Percentiles rank a stretch among this genome's conserved stretches.
Conservation (phyloP, 2,329 filamentous ascomycete species). For the Hypoxylon sp. region DNA sequence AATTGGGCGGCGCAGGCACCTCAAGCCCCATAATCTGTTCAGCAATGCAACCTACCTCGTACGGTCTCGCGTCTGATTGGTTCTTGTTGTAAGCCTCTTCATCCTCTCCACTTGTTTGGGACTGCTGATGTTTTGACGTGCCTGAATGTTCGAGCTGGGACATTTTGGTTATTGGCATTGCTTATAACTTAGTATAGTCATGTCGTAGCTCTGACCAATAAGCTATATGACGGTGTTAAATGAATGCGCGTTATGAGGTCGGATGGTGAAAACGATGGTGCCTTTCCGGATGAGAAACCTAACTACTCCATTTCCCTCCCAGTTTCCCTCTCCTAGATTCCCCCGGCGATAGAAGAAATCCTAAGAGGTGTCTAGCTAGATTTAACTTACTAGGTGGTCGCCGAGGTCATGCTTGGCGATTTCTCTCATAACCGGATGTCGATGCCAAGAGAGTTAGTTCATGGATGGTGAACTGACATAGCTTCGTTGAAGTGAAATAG, state of each 20-base stretch:
- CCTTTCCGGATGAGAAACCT: not conserved
- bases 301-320: not conserved
- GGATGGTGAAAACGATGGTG: not conserved
- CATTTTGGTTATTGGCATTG: not conserved
- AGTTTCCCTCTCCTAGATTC: not conserved
- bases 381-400: not conserved
- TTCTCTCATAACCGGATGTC: not conserved
- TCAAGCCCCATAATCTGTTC: not conserved
- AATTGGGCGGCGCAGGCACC: not conserved
- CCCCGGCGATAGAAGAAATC: not conserved
- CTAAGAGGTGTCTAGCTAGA: not conserved
- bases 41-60: slow-evolving; percentile 3
- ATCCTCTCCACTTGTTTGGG: not conserved
- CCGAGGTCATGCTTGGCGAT: too few species aligned
- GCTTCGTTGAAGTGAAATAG: not conserved
- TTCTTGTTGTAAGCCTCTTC: not conserved
- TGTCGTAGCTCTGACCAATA: not conserved
- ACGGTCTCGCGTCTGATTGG: not conserved
- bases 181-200: not conserved
- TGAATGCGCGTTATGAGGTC: not conserved
- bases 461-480: not conserved
- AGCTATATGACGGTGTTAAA: not conserved
- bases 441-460: not conserved
- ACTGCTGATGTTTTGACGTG: not conserved
- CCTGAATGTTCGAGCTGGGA: not conserved